phyloP scores from a whole-genome alignment of 352 stramenopile genomes.

The Globisporangium uncinulatum region DNA sequence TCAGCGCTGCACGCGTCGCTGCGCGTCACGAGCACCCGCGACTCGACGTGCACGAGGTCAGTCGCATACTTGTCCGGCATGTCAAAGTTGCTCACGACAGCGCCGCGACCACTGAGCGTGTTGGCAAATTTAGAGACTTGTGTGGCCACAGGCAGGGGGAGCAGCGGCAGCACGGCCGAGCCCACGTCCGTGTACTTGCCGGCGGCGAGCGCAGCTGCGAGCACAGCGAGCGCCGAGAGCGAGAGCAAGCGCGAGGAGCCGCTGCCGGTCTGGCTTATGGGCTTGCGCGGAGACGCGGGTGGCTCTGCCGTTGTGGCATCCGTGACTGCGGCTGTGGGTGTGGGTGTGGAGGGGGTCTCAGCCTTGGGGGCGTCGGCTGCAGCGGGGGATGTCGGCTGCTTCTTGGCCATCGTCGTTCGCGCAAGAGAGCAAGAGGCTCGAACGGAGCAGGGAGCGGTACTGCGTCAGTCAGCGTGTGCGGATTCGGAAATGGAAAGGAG shows the following conservation, averaged over 20 bases:
- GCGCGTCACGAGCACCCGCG: slow-evolving; percentile 29
- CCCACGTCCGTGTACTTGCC: slow-evolving; percentile 12
- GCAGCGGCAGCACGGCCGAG: slow-evolving; percentile 8
- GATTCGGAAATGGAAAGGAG: slow-evolving; percentile 6
- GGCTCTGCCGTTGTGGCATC: neutral
- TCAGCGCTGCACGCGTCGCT: slow-evolving; percentile 37
- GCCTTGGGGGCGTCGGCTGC: slow-evolving; percentile 1
- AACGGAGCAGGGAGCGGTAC: too few relatives aligned
- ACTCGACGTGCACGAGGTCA: slow-evolving; percentile 33
- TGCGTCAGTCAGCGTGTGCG: neutral
- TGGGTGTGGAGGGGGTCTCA: neutral
- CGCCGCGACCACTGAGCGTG: slow-evolving; percentile 3
- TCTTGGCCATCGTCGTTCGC: slow-evolving; percentile 9
- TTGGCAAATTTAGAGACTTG: slow-evolving; percentile 7
- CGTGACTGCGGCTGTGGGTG: neutral
- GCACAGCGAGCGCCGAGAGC: slow-evolving; percentile 16
- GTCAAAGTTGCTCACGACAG: slow-evolving; percentile 11
- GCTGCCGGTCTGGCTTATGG: neutral
- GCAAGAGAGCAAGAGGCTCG: too few relatives aligned
- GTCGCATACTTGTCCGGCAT: slow-evolving; percentile 62
- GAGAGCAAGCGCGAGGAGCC: slow-evolving; percentile 9
- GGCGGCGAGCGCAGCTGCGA: slow-evolving; percentile 9
- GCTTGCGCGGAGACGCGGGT: slow-evolving; percentile 4
- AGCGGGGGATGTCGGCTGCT: slow-evolving; percentile 4
- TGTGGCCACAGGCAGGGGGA: slow-evolving; percentile 11